These are phyloP conservation scores for Pythium apleroticum DNA, from an alignment of 352 stramenopile genomes.

Conservation along the genomic window DNA sequence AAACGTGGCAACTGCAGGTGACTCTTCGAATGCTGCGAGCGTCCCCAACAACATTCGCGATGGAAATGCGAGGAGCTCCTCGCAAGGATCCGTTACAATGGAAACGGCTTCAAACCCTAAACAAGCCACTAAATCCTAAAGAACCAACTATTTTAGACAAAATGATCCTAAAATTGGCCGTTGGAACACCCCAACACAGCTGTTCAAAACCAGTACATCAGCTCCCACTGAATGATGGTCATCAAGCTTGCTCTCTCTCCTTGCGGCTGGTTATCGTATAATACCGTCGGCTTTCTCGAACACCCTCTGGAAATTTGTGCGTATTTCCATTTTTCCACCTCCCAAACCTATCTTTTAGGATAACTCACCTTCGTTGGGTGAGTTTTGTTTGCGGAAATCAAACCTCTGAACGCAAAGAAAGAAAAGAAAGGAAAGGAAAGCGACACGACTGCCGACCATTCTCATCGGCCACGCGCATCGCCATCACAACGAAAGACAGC, in stretches of 20 bases:
- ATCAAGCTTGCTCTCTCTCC: background rate
- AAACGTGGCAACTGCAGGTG: slow-evolving; percentile 12
- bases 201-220: slow-evolving; percentile 7
- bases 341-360: background rate
- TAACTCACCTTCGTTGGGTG: background rate
- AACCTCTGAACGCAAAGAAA: slow-evolving; percentile 6
- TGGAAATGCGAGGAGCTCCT: background rate
- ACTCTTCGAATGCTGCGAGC: slow-evolving; percentile 2
- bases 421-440: slow-evolving; percentile 9
- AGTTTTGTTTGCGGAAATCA: slow-evolving; percentile 6
- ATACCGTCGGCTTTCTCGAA: slow-evolving; percentile 1
- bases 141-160: background rate
- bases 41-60: background rate
- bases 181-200: background rate
- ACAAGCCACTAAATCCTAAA: background rate
- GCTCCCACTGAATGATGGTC: background rate
- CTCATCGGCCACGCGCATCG: background rate
- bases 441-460: slow-evolving; percentile 3
- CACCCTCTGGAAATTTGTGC: background rate
- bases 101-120: slow-evolving; percentile 1
- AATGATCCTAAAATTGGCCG: background rate
- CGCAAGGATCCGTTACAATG: background rate
- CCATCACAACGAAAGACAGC: background rate
- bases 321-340: background rate
- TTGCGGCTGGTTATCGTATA: background rate